Conservation (phyloP, 768 basidiomycete genomes). For the Cyathus striatus region DNA sequence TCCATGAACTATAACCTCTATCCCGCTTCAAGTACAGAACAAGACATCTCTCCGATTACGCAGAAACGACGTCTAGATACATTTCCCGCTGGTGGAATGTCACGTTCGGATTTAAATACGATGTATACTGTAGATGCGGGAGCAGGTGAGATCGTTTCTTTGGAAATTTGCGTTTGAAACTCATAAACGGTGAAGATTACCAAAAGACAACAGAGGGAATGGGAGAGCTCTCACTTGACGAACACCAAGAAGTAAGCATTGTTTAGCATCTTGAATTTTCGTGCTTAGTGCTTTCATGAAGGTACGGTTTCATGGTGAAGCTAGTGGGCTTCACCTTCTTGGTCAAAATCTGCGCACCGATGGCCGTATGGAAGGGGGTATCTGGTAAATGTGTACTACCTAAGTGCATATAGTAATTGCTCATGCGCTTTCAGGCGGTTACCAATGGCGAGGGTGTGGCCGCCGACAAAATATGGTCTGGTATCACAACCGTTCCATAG, state of each 20-base stretch:
- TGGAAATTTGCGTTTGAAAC: too few relatives aligned
- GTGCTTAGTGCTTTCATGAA: constrained; percentile 18
- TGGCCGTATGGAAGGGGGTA: constrained; percentile 61
- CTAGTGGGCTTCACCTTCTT: constrained; percentile 74
- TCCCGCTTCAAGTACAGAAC: constrained; percentile 15
- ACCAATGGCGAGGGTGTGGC: constrained; percentile 76
- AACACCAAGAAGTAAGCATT: constrained; percentile 64
- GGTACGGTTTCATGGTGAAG: constrained; percentile 81
- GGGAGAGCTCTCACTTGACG: constrained; percentile 70
- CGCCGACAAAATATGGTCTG: constrained; percentile 42
- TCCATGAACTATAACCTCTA: constrained; percentile 12
- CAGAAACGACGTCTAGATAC: constrained; percentile 45
- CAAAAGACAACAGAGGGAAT: constrained; percentile 51
- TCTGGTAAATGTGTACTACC: constrained; percentile 42
- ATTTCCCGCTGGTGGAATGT: constrained; percentile 15
- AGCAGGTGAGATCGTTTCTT: constrained; percentile 12
- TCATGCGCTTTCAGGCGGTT: constrained; percentile 40
- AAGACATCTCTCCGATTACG: constrained; percentile 27
- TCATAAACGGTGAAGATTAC: constrained; percentile 33
- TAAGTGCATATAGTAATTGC: constrained; percentile 3
- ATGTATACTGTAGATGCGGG: constrained; percentile 54
- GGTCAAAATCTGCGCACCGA: constrained; percentile 61
- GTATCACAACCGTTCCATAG: constrained; percentile 35
- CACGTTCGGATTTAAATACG: constrained; percentile 46
- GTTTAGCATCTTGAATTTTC: too few relatives aligned